These are phyloP conservation scores for Stropharia rugosoannulata DNA, from an alignment of 768 basidiomycete genomes.

Conservation along the genomic window DNA sequence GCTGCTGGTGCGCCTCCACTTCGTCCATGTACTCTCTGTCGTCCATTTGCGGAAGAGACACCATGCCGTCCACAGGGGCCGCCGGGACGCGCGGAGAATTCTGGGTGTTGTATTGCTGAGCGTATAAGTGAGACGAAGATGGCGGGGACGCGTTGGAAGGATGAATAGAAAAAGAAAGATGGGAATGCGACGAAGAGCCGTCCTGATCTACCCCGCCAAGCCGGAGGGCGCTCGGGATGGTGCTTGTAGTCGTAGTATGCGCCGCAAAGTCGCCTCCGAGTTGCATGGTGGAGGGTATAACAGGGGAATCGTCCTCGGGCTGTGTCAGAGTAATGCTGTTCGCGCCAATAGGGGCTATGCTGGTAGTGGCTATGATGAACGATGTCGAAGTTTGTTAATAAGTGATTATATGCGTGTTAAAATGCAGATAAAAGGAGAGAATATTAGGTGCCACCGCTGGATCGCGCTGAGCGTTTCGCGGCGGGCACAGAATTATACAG, in stretches of 20 bases:
- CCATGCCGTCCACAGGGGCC: constrained; percentile 30
- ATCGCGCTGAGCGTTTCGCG: neutral
- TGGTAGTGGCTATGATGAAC: neutral
- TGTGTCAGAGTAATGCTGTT: neutral
- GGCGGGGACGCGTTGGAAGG: constrained; percentile 3
- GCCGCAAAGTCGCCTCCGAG: neutral
- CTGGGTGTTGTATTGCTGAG: constrained; percentile 5
- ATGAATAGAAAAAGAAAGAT: constrained; percentile 13
- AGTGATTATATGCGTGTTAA: constrained; percentile 24
- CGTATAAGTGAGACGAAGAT: neutral
- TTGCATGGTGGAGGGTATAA: neutral
- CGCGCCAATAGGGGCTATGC: neutral
- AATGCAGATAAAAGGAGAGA: constrained; percentile 11
- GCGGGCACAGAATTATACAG: neutral
- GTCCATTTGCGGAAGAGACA: constrained; percentile 31
- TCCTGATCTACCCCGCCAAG: neutral
- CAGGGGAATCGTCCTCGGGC: constrained; percentile 1
- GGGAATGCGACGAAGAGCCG: constrained; percentile 14
- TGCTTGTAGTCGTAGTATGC: neutral
- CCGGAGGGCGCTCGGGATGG: neutral
- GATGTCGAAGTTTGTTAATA: constrained; percentile 15
- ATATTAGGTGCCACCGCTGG: constrained; percentile 7
- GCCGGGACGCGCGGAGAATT: constrained; percentile 20
- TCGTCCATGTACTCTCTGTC: constrained; percentile 13
- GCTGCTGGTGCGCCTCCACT: constrained; percentile 10